A percentile compares a stretch with the other conserved stretches of the same genome.
phyloP scores from a whole-genome alignment of 208 protist genomes.

The Zelonia costaricensis region DNA sequence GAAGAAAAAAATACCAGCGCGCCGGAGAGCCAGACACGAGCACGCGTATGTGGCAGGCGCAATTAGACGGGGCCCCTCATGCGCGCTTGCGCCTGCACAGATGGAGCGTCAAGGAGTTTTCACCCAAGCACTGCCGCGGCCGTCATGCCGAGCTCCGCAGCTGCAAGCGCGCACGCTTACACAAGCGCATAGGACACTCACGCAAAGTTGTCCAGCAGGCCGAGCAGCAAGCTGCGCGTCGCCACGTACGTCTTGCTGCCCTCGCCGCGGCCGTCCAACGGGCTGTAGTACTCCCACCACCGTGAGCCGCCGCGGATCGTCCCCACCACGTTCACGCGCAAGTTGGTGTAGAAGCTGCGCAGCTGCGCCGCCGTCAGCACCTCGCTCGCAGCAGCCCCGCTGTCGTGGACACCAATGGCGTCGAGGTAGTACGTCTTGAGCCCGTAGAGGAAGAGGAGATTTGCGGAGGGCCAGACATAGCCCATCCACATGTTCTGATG shows the following conservation, averaged over 20 bases:
- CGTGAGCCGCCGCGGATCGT: conserved; percentile 41
- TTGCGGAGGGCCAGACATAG: conserved; percentile 64
- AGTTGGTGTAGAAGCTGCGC: conserved; percentile 38
- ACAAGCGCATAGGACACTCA: conserved; percentile 12
- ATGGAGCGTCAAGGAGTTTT: too few species aligned
- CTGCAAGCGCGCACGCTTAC: background rate
- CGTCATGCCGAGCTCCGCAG: too few species aligned
- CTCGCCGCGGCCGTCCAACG: conserved; percentile 65
- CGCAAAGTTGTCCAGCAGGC: conserved; percentile 56
- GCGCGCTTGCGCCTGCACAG: too few species aligned
- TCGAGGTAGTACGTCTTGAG: conserved; percentile 64
- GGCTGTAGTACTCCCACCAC: conserved; percentile 78
- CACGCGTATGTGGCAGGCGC: too few species aligned
- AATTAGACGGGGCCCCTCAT: too few species aligned
- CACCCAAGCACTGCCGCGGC: too few species aligned
- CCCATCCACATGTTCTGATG: conserved; percentile 80
- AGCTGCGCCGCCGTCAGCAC: conserved; percentile 12
- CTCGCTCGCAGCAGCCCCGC: background rate
- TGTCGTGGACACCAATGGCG: conserved; percentile 25
- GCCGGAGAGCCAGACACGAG: too few species aligned
- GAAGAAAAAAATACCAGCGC: too few species aligned
- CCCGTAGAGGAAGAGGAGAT: conserved; percentile 64
- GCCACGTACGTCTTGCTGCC: conserved; percentile 79
- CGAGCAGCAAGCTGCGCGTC: conserved; percentile 52
- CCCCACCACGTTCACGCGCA: conserved; percentile 45